Evolutionary conservation across 23 red algal species (phyloP).

Genomic region (Gracilaria vermiculophylla): DNA sequence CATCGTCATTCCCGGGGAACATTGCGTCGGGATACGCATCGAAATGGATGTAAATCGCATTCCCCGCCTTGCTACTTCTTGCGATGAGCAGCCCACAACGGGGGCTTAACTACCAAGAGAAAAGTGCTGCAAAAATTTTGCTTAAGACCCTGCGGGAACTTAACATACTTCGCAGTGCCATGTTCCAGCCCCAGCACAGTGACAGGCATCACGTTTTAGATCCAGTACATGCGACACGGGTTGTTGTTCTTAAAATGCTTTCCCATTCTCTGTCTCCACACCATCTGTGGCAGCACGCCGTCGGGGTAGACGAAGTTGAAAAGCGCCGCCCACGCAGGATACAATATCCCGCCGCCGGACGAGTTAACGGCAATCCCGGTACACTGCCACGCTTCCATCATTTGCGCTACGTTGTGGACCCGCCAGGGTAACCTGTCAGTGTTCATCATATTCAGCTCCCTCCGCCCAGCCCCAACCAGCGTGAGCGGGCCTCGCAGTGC

Average conservation of each 20-base stretch:
- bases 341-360: conserved; percentile 35
- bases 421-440: conserved; percentile 30
- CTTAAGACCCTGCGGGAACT: background rate
- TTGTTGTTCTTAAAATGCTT: conserved; percentile 15
- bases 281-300: conserved; percentile 30
- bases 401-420: too few species aligned
- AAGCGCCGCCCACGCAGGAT: conserved; percentile 24
- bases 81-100: conserved; percentile 46
- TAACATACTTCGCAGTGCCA: too few species aligned
- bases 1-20: too few species aligned
- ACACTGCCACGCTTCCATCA: too few species aligned
- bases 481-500: too few species aligned
- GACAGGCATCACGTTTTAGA: conserved; percentile 13
- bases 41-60: conserved; percentile 52
- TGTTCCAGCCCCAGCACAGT: conserved; percentile 44
- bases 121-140: background rate
- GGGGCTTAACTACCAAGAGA: conserved; percentile 6
- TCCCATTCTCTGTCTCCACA: conserved; percentile 30
- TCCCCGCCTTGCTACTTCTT: background rate
- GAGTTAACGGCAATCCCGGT: conserved; percentile 26
- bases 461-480: conserved; percentile 5
- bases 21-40: conserved; percentile 50
- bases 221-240: conserved; percentile 49
- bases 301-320: conserved; percentile 56
- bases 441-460: background rate